These are phyloP conservation scores for Tetradesmus obliquus DNA, from an alignment of 139 green algal genomes.

Conservation along the genomic window DNA sequence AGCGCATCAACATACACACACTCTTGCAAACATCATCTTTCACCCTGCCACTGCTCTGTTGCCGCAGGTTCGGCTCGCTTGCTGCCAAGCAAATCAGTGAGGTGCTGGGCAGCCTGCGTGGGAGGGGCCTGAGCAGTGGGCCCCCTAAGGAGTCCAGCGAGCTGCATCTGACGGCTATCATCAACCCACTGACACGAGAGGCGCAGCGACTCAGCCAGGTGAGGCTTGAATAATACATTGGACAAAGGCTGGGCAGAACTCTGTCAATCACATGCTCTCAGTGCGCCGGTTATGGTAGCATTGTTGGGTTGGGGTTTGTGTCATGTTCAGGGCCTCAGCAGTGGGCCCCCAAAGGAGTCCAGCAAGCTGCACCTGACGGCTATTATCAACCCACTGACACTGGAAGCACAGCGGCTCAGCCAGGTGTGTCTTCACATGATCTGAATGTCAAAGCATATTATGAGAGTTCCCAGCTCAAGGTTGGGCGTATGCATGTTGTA, in stretches of 20 bases:
- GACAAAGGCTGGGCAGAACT: too few species aligned
- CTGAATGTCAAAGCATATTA: too few species aligned
- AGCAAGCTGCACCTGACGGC: constrained; percentile 59
- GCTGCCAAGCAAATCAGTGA: constrained; percentile 50
- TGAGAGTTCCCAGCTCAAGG: too few species aligned
- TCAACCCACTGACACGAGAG: constrained; percentile 76
- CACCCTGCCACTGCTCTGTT: too few species aligned
- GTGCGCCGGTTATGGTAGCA: too few species aligned
- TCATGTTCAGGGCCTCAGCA: not conserved
- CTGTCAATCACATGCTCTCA: too few species aligned
- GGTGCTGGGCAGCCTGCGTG: constrained; percentile 5
- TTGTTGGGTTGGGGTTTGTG: too few species aligned
- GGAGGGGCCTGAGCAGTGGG: not conserved
- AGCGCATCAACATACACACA: too few species aligned
- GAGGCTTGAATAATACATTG: not conserved
- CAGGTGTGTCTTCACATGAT: constrained; percentile 31
- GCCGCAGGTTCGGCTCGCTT: not conserved
- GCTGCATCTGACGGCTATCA: constrained; percentile 66
- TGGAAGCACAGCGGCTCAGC: constrained; percentile 57
- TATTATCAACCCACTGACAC: constrained; percentile 79
- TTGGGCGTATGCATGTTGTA: too few species aligned
- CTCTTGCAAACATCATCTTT: too few species aligned
- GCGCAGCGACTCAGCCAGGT: constrained; percentile 63
- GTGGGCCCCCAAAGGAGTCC: not conserved
- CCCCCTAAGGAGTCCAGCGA: not conserved